phyloP scores from a whole-genome alignment of 208 protist genomes.

The Porcisia deanei region DNA sequence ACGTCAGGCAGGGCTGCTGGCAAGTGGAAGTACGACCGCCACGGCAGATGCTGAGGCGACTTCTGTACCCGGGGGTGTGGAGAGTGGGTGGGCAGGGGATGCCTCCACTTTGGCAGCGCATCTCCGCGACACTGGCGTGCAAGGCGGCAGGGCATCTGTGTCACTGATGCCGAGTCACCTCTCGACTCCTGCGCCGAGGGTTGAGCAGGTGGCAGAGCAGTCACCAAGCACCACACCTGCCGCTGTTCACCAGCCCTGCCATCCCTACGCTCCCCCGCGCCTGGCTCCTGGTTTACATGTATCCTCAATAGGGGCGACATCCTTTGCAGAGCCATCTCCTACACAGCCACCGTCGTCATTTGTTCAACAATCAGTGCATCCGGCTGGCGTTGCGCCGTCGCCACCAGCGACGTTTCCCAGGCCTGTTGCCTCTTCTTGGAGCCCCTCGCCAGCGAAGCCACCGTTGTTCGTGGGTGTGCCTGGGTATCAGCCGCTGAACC shows the following conservation, averaged over 20 bases:
- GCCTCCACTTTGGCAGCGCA: not conserved
- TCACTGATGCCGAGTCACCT: not conserved
- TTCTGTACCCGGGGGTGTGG: not conserved
- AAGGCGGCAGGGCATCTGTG: not conserved
- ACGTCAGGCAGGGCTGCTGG: not conserved
- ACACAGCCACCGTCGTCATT: not conserved
- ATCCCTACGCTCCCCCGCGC: slow-evolving; percentile 6
- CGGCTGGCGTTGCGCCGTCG: not conserved
- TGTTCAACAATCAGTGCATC: not conserved
- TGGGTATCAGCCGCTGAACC: slow-evolving; percentile 3
- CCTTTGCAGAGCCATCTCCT: not conserved
- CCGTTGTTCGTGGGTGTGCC: slow-evolving; percentile 25
- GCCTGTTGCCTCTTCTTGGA: not conserved
- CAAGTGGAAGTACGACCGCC: not conserved
- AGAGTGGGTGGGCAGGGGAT: not conserved
- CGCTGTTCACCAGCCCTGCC: not conserved
- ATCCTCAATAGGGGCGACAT: not conserved
- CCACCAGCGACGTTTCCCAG: not conserved
- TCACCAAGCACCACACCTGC: not conserved
- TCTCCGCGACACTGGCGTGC: not conserved
- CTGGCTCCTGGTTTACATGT: not conserved
- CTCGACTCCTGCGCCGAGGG: not conserved
- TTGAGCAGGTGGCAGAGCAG: not conserved
- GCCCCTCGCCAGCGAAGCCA: slow-evolving; percentile 6
- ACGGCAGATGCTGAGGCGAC: not conserved